Percentiles rank a stretch among this genome's conserved stretches.
phyloP scores from a whole-genome alignment of 78 protist genomes.

The Cavenderia fasciculata region DNA sequence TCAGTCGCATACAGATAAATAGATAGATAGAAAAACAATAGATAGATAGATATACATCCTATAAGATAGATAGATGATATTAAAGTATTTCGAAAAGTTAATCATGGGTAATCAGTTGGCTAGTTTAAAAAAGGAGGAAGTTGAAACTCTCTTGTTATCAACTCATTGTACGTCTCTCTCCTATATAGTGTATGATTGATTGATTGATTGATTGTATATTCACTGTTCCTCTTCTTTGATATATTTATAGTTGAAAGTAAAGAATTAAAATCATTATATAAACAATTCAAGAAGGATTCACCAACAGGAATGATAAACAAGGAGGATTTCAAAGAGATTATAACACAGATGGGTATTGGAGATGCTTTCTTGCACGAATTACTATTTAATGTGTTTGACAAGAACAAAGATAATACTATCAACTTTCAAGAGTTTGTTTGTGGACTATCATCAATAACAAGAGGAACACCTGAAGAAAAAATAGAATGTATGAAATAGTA shows the following conservation, averaged over 20 bases:
- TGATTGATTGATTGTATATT: too few species aligned
- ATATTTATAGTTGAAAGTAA: conserved; percentile 53
- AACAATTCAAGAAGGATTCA: conserved; percentile 78
- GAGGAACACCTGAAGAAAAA: conserved; percentile 86
- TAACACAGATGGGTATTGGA: conserved; percentile 84
- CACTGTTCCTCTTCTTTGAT: not conserved
- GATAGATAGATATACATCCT: too few species aligned
- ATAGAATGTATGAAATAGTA: conserved; percentile 73
- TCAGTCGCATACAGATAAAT: too few species aligned
- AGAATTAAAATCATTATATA: conserved; percentile 71
- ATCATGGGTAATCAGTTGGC: conserved; percentile 70
- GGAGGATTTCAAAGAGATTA: conserved; percentile 74
- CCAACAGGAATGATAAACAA: conserved; percentile 63
- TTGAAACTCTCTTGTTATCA: conserved; percentile 27
- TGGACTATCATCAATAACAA: conserved; percentile 75
- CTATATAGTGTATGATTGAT: not conserved
- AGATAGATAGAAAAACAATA: too few species aligned
- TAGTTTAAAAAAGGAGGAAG: conserved; percentile 59
- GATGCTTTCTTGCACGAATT: conserved; percentile 76
- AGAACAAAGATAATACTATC: conserved; percentile 75
- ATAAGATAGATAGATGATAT: too few species aligned
- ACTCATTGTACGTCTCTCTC: conserved; percentile 36
- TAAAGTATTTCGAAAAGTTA: conserved; percentile 10
- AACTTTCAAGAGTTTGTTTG: conserved; percentile 82
- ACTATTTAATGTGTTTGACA: conserved; percentile 80